Evolutionary conservation across 257 asterid genomes (phyloP).

Genomic region (Petrea volubilis): DNA sequence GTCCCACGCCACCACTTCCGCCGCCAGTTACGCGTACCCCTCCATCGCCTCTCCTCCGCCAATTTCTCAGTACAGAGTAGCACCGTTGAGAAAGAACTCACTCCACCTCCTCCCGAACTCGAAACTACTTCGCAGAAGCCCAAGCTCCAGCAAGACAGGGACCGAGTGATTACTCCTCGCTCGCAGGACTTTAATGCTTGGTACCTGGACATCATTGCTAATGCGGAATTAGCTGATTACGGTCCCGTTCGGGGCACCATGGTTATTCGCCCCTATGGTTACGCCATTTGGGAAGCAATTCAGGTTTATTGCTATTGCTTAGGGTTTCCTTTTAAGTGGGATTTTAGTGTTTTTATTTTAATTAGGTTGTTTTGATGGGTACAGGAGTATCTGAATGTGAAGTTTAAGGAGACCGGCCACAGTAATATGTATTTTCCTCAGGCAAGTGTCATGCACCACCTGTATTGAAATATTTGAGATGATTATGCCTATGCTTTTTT

Average conservation of each 20-base stretch:
- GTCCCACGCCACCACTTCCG: slow-evolving; percentile 33
- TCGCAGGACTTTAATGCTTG: slow-evolving; percentile 97
- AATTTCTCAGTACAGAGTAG: slow-evolving; percentile 65
- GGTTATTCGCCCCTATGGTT: slow-evolving; percentile 99
- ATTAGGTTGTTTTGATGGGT: slow-evolving; percentile 21
- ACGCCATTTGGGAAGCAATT: slow-evolving; percentile 99
- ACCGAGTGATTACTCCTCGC: slow-evolving; percentile 80
- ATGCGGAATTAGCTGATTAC: slow-evolving; percentile 96
- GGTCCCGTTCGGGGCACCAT: slow-evolving; percentile 99
- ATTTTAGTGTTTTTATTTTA: neutral
- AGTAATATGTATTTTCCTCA: slow-evolving; percentile 99
- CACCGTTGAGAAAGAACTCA: slow-evolving; percentile 54
- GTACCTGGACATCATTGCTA: slow-evolving; percentile 88
- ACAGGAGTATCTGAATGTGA: slow-evolving; percentile 94
- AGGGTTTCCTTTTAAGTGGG: neutral
- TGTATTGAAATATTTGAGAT: neutral
- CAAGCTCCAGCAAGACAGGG: slow-evolving; percentile 56
- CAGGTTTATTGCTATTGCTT: slow-evolving; percentile 49
- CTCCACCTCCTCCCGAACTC: slow-evolving; percentile 43
- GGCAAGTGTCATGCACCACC: slow-evolving; percentile 43
- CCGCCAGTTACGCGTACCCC: slow-evolving; percentile 40
- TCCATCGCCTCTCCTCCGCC: slow-evolving; percentile 46
- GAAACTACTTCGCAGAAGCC: slow-evolving; percentile 46
- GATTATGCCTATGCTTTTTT: neutral
- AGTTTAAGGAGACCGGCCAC: slow-evolving; percentile 98